Conservation (phyloP, 164 flowering plant species). For the Berberis vulgaris region DNA sequence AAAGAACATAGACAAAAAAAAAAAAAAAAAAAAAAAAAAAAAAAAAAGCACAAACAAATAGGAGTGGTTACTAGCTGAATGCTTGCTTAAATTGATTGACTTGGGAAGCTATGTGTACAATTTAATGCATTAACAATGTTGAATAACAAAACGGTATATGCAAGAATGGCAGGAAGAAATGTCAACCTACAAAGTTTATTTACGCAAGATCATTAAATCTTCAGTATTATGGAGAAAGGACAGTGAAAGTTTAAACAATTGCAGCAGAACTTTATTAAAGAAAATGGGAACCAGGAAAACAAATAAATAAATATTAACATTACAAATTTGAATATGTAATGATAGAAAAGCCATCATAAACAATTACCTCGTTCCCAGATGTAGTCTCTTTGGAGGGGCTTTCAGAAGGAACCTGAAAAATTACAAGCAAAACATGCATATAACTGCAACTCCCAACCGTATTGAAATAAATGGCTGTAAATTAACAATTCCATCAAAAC, state of each 20-base stretch:
- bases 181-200: background rate
- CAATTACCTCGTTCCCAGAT: conserved; percentile 6
- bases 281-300: no score
- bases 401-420: conserved; percentile 62
- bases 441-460: background rate
- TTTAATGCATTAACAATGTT: background rate
- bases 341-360: background rate
- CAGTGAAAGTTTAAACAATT: no score
- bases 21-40: no score
- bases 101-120: background rate
- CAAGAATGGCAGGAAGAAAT: background rate
- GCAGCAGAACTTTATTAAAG: no score
- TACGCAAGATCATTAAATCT: background rate
- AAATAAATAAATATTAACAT: no score
- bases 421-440: conserved; percentile 2
- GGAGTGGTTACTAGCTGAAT: background rate
- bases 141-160: no score
- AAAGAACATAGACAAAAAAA: no score
- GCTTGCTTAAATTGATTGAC: background rate
- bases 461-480: background rate
- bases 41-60: background rate
- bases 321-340: background rate
- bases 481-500: no score
- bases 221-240: no score
- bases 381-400: conserved; percentile 30